Evolutionary conservation across 352 stramenopile genomes (phyloP), one percentile per base, ranked within the genome.

Genomic region (Pythium chondricola): DNA sequence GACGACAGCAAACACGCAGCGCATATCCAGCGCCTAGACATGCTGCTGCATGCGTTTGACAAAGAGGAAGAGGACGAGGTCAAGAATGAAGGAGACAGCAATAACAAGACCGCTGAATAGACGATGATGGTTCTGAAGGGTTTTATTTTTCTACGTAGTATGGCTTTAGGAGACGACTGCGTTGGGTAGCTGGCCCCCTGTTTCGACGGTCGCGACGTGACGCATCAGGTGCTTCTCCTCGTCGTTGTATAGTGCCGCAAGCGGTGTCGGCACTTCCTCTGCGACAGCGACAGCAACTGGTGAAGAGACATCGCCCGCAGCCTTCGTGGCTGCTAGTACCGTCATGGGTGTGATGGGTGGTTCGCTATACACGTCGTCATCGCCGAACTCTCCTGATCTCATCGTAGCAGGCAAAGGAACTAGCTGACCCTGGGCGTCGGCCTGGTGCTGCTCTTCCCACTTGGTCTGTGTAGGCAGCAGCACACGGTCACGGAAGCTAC

Each of bases 171-270:
- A 29, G 40, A 54, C 17, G 47, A 54, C 16, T 33, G 41, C 17
- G 36, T 46, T 46, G 32, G 24, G 3, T 33, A 39, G 14, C n/a
- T 39, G 3, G 26, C 24, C 17, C 45, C 14, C 4, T 16, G 27
- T 22, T 25, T 43, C 41, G 8, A 45, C 31, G 0, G 6, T 47
- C 9, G 48, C 65, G 11, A 83, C 67, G n/a, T 70, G 61, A 4
- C 68, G 74, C 58, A 90, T 86, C 44, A 88, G 48, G 2, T 38
- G 42, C 27, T 77, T 80, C 33, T 90, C 79, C 56, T 90, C 79
- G 29, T 83, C 69, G 24, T 85, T 83, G 54, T 88, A 90, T 4
- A 90, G 58, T 7, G 75, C 79, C 6, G 77, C 67, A 14, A 90
- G 50, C 13, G 79, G 79, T 25, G 75, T 83, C 13, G 71, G 58